A percentile compares a stretch with the other conserved stretches of the same genome.
phyloP scores from a whole-genome alignment of 345 rosid genomes.

The sweet orange (Citrus sinensis) region DNA sequence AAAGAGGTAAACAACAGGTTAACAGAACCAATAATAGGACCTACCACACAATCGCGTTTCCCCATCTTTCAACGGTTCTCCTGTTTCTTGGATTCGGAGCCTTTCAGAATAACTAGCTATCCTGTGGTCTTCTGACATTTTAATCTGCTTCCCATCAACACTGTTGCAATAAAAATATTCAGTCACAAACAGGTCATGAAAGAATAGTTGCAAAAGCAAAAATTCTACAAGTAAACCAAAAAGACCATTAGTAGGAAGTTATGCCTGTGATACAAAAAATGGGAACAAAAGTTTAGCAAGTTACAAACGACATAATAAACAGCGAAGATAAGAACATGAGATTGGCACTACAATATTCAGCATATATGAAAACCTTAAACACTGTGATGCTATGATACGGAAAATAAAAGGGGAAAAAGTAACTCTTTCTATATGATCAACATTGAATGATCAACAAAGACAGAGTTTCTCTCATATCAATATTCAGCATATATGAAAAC shows the following conservation, averaged over 20 bases:
- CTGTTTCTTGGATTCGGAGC: slow-evolving; percentile 55
- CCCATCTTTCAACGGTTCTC: slow-evolving; percentile 74
- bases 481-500: background rate
- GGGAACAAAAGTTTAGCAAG: background rate
- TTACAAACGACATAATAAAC: background rate
- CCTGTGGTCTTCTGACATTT: slow-evolving; percentile 93
- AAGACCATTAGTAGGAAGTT: background rate
- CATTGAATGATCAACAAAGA: background rate
- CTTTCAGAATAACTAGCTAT: slow-evolving; percentile 67
- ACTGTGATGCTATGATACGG: background rate
- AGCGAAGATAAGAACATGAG: background rate
- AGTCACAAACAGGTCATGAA: slow-evolving; percentile 14
- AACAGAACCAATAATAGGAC: slow-evolving; percentile 7
- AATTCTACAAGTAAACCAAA: slow-evolving; percentile 1
- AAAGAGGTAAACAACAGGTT: background rate
- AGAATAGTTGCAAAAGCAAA: background rate
- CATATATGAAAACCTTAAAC: background rate
- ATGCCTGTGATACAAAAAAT: background rate
- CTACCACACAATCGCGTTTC: slow-evolving; percentile 77
- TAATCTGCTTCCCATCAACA: slow-evolving; percentile 64
- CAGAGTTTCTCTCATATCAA: background rate
- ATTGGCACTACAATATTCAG: background rate
- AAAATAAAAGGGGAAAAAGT: background rate
- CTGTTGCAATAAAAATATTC: slow-evolving; percentile 43
- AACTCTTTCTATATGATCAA: background rate